Evolutionary conservation across 257 asterid species (phyloP), one percentile per base, ranked within the genome.

Genomic region (Fraxinus pennsylvanica): DNA sequence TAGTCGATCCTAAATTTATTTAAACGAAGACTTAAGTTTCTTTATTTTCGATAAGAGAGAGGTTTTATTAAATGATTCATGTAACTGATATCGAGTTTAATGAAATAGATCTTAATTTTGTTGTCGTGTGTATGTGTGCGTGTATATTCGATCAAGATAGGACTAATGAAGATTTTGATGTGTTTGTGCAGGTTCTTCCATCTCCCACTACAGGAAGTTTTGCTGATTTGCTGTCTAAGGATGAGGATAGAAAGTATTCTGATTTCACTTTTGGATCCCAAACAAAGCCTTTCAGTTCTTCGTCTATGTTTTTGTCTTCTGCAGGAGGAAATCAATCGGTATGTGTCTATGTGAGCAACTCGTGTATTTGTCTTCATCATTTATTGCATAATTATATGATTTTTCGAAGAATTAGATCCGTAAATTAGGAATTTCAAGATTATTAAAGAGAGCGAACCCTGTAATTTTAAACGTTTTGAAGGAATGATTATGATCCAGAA

Each of bases 211-310:
- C 69, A 25, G 92, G 90, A 29, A 74, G 81, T 27, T 89, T 91
- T 71, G 74, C 87, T 22, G 84, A 82, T 38, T 77, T 82, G 74
- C 71, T 30, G 2, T 32, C 84, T 5, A 85, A 85, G 79, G 91
- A 80, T 47, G 92, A 85, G 68, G 89, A 81, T 9, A 78, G 77
- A 5, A 85, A 75, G 66, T 81, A 8, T 75, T 69, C 91, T 35
- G 91, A 89, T 71, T 90, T 89, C 81, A 84, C 90, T 36, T 91
- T 88, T 80, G 94, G 83, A 0, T 68, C 96, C 63, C 88, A 87
- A 76, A 68, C 86, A 32, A 78, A 84, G 84, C 86, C 87, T 76
- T 57, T 82, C 74, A 29, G 71, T 57, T 72, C 93, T 61, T 78
- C 88, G 0, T 82, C 88, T 72, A 78, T 82, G 78, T 83, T 83